Evolutionary conservation across 2,329 filamentous ascomycete genomes (phyloP).

Genomic region (Stemphylium beticola): DNA sequence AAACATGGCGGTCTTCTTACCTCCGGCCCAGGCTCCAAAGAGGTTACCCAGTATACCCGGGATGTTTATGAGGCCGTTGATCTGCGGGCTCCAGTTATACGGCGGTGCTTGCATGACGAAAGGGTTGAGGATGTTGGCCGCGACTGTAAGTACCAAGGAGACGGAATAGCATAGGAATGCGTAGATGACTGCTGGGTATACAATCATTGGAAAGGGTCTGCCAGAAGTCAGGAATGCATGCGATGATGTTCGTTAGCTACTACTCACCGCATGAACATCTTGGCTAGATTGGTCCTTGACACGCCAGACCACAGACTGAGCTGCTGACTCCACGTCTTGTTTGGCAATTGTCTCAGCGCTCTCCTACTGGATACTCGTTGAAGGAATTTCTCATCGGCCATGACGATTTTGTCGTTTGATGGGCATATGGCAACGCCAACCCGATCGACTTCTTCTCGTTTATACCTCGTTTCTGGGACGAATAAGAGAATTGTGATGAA

Average conservation of each 20-base stretch:
- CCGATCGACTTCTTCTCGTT: conserved; percentile 24
- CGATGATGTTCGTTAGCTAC: neutral
- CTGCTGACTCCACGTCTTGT: conserved; percentile 45
- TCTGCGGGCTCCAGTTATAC: conserved; percentile 44
- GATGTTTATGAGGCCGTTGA: conserved; percentile 51
- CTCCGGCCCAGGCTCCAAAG: conserved; percentile 50
- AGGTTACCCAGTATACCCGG: conserved; percentile 53
- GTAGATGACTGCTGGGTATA: conserved; percentile 48
- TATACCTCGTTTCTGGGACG: conserved; percentile 48
- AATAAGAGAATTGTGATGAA: conserved; percentile 47
- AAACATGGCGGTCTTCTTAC: conserved; percentile 2
- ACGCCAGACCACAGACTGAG: conserved; percentile 45
- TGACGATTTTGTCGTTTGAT: conserved; percentile 21
- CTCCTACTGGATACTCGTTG: neutral
- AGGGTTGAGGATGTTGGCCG: conserved; percentile 49
- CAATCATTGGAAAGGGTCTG: conserved; percentile 47
- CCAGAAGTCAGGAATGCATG: neutral
- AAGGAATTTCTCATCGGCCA: conserved; percentile 9
- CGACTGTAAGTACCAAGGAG: conserved; percentile 47
- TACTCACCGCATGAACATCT: conserved; percentile 39
- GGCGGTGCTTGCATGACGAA: conserved; percentile 51
- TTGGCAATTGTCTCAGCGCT: conserved; percentile 23
- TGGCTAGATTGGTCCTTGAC: conserved; percentile 38
- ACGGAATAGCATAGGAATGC: conserved; percentile 49
- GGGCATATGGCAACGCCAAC: neutral